A percentile compares a stretch with the other conserved stretches of the same genome.
phyloP scores from a whole-genome alignment of 2,329 filamentous ascomycete genomes.

The Capronia epimyces region DNA sequence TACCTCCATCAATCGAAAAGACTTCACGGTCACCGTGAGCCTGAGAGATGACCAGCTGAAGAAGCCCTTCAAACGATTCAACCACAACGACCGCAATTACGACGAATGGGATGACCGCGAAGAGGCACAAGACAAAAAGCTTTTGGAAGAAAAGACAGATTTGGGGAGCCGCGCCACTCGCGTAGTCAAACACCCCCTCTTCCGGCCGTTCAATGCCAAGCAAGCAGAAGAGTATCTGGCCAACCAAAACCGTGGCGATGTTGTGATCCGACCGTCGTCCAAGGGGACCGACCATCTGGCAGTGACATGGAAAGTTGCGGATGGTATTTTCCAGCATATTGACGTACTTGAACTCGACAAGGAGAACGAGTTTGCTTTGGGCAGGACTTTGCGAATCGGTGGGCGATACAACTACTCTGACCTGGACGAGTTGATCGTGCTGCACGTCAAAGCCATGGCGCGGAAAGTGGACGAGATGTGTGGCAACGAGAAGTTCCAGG shows the following conservation, averaged over 20 bases:
- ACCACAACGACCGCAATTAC: conserved; percentile 49
- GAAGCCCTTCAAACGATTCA: conserved; percentile 63
- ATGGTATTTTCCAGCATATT: conserved; percentile 94
- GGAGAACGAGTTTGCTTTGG: conserved; percentile 92
- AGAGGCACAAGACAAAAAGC: conserved; percentile 75
- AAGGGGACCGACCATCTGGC: conserved; percentile 93
- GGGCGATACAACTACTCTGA: conserved; percentile 90
- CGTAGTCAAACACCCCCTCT: conserved; percentile 96
- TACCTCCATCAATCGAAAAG: conserved; percentile 77
- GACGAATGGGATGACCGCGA: conserved; percentile 83
- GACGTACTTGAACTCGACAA: conserved; percentile 96
- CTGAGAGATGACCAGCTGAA: conserved; percentile 75
- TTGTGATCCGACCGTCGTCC: conserved; percentile 90
- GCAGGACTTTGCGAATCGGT: conserved; percentile 75
- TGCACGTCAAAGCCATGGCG: conserved; percentile 96
- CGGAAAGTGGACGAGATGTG: conserved; percentile 96
- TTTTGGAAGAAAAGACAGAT: conserved; percentile 79
- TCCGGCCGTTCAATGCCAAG: conserved; percentile 83
- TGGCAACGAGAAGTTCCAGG: conserved; percentile 88
- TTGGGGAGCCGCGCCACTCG: conserved; percentile 78
- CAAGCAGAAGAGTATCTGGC: conserved; percentile 93
- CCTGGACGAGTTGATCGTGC: conserved; percentile 93
- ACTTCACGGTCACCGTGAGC: conserved; percentile 76
- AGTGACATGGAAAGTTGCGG: conserved; percentile 95
- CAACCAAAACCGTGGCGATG: conserved; percentile 76